Evolutionary conservation across 208 protist species (phyloP), one percentile per base, ranked within the genome.

Genomic region (Crithidia acanthocephali): DNA sequence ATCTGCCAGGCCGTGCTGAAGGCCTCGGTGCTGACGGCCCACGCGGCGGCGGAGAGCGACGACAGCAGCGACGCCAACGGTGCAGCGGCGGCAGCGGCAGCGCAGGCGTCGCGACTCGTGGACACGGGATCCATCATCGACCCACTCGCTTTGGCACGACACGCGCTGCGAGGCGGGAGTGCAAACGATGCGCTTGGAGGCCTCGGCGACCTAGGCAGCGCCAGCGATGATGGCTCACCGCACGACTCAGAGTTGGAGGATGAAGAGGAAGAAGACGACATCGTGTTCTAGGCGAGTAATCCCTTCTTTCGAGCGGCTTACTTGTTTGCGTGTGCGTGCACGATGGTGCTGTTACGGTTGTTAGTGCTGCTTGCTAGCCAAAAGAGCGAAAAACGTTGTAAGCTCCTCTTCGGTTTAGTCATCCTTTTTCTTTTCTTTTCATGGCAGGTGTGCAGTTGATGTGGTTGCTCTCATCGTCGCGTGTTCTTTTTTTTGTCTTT

Each of bases 1-100:
- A 50, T 94, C 13, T 89, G 85, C 68, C 85, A 87, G 20, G 62
- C 45, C 1, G 74, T 95, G 27, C 63, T 95, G 30, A 78, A 80
- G 62, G 74, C 85, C 7, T 85, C 90, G 2, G 80, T 89, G 42
- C 22, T 70, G 76, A 64, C 56, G 48, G 63, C 15, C 30, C 57
- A 25, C 50, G 62, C 32, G 6, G 4, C 48, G 22, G 68, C 28
- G 22, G 28, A 51, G 8, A n/a, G 32, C 5, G 20, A 48, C 44
- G 28, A n/a, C n/a, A n/a, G n/a, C n/a, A n/a, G n/a, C n/a, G n/a
- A n/a, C n/a, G n/a, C n/a, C n/a, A 59, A 20, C 1, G 27, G 25
- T 16, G 33, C 10, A n/a, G n/a, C n/a, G 56, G 9, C 13, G 23
- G 8, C 59, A 23, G 18, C 50, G 7, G 32, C 22, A 37, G 23